A percentile compares a stretch with the other conserved stretches of the same genome.
phyloP scores from a whole-genome alignment of 2,329 filamentous ascomycete species.

The Paecilomyces sp. region DNA sequence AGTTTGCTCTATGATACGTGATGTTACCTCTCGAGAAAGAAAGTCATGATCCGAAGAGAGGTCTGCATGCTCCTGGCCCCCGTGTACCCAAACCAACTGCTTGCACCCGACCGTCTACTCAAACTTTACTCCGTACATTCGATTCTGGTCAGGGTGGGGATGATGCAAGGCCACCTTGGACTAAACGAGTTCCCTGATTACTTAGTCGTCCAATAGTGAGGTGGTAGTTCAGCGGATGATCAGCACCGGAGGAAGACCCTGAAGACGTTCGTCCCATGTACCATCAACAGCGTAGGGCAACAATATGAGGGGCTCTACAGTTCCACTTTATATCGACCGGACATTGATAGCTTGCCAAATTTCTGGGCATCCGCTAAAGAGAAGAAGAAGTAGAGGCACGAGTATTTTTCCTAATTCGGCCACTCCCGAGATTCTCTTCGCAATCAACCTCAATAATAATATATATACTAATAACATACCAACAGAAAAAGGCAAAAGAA shows the following conservation, averaged over 20 bases:
- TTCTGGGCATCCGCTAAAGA: not conserved
- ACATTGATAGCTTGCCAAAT: not conserved
- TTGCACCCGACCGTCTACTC: not conserved
- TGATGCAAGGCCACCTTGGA: not conserved
- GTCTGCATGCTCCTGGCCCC: not conserved
- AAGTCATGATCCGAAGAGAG: not conserved
- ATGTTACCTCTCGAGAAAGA: not conserved
- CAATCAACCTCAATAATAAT: no score
- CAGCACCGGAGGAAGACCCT: not conserved
- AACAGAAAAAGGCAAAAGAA: no score
- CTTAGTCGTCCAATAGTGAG: not conserved
- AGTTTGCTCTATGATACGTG: no score
- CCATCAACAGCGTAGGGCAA: not conserved
- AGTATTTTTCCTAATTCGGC: not conserved
- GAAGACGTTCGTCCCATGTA: not conserved
- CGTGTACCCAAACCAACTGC: not conserved
- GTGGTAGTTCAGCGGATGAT: not conserved
- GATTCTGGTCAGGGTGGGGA: not conserved
- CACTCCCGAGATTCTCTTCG: no score
- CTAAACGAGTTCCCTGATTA: not conserved
- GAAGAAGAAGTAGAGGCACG: no score
- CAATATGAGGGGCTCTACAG: no score
- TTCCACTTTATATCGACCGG: no score
- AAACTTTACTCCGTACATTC: not conserved
- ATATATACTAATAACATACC: no score